Evolutionary conservation across 208 protist genomes (phyloP), one percentile per base, ranked within the genome.

Genomic region (Leishmania aethiopica): DNA sequence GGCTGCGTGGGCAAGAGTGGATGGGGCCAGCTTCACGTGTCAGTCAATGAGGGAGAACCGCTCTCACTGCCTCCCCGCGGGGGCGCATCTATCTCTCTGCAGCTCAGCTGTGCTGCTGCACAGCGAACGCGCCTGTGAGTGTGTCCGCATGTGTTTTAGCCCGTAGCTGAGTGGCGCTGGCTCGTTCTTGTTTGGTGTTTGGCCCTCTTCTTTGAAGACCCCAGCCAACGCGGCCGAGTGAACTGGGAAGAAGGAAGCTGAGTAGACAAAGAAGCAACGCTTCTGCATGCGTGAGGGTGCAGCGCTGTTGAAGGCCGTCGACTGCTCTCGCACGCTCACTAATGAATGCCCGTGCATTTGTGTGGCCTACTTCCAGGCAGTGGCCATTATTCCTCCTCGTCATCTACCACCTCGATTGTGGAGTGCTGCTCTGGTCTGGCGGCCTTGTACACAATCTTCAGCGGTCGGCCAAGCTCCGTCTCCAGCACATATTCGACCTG

Each of bases 401-500:
- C 83, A 22, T 86, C 83, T 2, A 82, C 49, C 1, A 86, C 74
- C 57, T 81, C 83, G 25, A 86, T 32, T 19, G 83, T 62, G 35
- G 69, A 19, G 40, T 57, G n/a, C 7, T 67, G 10, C 35, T 35
- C 53, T 17, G 32, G 0, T 11, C 19, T 64, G 7, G 3, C 15
- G 15, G n/a, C 32, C 11, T 73, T 62, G 37, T 80, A 82, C 19
- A 78, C 51, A 15, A 82, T 37, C 55, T 77, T 77, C 28, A 88
- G 77, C 7, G 76, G 85, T 10, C 4, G 40, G 15, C 77, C 85
- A 25, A 62, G 28, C 25, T 17, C 47, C 3, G 85, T 84, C 79
- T 97, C 92, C 42, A 95, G 75, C 19, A 97, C 85, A 74, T 89
- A 93, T 47, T 97, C 90, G 8, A 97, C 92, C 4, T 75, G 59